Conservation (phyloP, 176 grass and related monocot genomes). For the Guadua angustifolia region DNA sequence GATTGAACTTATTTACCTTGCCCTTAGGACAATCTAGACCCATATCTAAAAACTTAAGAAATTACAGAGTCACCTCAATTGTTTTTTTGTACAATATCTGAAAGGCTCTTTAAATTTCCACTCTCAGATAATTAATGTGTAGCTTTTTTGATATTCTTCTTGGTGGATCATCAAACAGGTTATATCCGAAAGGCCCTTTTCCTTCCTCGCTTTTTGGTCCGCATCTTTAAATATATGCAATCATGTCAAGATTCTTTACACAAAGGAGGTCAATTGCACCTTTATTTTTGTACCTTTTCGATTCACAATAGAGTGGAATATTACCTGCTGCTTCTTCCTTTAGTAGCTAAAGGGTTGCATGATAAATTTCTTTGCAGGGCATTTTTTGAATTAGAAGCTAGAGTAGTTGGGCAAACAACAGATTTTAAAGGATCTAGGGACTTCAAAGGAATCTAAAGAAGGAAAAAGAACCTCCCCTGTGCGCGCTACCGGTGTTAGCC, state of each 20-base stretch:
- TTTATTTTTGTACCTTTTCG: constrained; percentile 22
- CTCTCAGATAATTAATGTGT: constrained; percentile 67
- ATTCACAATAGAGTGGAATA: not conserved
- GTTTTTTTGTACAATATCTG: constrained; percentile 68
- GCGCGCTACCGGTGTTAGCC: no score
- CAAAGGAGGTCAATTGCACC: constrained; percentile 60
- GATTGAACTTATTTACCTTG: constrained; percentile 63
- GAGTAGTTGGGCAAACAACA: constrained; percentile 83
- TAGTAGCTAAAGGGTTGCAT: constrained; percentile 19
- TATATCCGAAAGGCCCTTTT: constrained; percentile 59
- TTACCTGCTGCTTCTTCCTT: not conserved
- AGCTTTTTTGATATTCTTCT: constrained; percentile 76
- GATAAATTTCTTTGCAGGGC: constrained; percentile 54
- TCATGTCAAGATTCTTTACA: constrained; percentile 76
- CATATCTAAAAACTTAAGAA: constrained; percentile 55
- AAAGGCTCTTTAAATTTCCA: constrained; percentile 68
- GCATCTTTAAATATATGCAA: constrained; percentile 74
- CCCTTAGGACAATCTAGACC: constrained; percentile 56
- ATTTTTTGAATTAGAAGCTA: constrained; percentile 95
- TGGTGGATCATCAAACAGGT: constrained; percentile 79
- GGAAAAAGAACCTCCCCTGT: constrained; percentile 57
- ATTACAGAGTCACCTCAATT: constrained; percentile 42
- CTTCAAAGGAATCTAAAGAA: constrained; percentile 97
- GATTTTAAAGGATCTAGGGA: constrained; percentile 92
- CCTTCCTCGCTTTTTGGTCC: constrained; percentile 77